These are phyloP conservation scores for Diaporthe ilicicola DNA, from an alignment of 2,329 filamentous ascomycete species.

Conservation along the genomic window DNA sequence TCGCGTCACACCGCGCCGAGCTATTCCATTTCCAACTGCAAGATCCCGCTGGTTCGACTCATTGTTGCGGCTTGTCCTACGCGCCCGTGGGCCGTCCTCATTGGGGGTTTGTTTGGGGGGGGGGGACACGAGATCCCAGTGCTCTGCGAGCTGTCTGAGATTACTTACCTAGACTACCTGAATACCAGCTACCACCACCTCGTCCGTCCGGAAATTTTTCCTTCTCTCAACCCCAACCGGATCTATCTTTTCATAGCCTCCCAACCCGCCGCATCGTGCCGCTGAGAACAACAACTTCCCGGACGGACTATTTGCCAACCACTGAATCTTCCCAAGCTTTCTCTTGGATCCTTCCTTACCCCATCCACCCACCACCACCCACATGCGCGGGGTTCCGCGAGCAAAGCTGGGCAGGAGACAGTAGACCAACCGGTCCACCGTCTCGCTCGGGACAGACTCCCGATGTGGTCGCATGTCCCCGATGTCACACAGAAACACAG, in stretches of 20 bases:
- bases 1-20: constrained; percentile 22
- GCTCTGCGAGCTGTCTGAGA: background rate
- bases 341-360: background rate
- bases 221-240: background rate
- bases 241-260: background rate
- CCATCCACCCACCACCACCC: too few relatives aligned
- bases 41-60: constrained; percentile 21
- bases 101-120: too few relatives aligned
- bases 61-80: constrained; percentile 27
- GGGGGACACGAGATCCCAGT: background rate
- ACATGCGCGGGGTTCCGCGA: background rate
- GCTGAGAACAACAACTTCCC: constrained; percentile 5
- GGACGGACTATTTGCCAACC: constrained; percentile 4
- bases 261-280: constrained; percentile 17
- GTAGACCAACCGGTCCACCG: background rate
- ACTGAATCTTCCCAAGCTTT: background rate
- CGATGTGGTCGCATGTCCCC: constrained; percentile 13
- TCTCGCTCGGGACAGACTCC: constrained; percentile 2
- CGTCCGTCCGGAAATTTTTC: background rate
- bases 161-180: too few relatives aligned
- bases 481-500: background rate
- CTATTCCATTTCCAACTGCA: constrained; percentile 18
- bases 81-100: background rate
- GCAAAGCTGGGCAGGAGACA: background rate
- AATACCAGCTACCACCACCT: background rate